Percentiles rank a stretch among this genome's conserved stretches.
These are phyloP conservation scores for Tylopilus subfusipes DNA, from an alignment of 768 basidiomycete genomes.

Conservation along the genomic window DNA sequence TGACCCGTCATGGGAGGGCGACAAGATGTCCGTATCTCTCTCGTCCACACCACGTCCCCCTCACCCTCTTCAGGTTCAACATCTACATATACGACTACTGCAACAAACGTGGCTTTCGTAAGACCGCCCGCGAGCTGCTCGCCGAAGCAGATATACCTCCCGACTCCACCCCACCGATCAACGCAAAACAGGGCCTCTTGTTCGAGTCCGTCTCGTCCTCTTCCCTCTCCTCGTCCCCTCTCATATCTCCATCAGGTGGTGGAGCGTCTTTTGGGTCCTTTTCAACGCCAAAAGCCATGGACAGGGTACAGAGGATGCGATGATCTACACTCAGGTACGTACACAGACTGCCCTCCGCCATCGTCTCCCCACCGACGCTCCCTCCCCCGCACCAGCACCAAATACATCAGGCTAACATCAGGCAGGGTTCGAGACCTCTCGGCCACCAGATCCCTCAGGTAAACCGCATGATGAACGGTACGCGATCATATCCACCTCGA, in stretches of 20 bases:
- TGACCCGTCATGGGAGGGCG: conserved; percentile 73
- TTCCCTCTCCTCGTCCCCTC: not conserved
- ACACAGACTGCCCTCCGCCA: not conserved
- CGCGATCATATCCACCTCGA: conserved; percentile 21
- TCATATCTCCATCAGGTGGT: conserved; percentile 54
- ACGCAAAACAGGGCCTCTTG: conserved; percentile 76
- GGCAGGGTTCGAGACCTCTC: conserved; percentile 30
- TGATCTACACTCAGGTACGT: conserved; percentile 68
- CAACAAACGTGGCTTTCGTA: conserved; percentile 70
- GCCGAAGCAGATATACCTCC: conserved; percentile 61
- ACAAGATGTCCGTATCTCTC: conserved; percentile 62
- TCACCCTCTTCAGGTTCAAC: conserved; percentile 62
- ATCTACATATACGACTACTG: conserved; percentile 89
- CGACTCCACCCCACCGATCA: conserved; percentile 71
- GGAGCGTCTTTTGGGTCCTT: conserved; percentile 86
- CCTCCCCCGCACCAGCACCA: conserved; percentile 33
- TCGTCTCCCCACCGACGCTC: conserved; percentile 8
- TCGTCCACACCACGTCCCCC: conserved; percentile 1
- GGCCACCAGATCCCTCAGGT: conserved; percentile 28
- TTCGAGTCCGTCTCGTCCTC: conserved; percentile 58
- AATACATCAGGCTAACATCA: conserved; percentile 30
- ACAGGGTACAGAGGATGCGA: conserved; percentile 62
- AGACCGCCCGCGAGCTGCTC: conserved; percentile 66
- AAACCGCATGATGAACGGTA: conserved; percentile 34
- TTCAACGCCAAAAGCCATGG: conserved; percentile 77